Conservation (phyloP, 2,329 filamentous ascomycete species). For the Cercospora zeae-maydis region DNA sequence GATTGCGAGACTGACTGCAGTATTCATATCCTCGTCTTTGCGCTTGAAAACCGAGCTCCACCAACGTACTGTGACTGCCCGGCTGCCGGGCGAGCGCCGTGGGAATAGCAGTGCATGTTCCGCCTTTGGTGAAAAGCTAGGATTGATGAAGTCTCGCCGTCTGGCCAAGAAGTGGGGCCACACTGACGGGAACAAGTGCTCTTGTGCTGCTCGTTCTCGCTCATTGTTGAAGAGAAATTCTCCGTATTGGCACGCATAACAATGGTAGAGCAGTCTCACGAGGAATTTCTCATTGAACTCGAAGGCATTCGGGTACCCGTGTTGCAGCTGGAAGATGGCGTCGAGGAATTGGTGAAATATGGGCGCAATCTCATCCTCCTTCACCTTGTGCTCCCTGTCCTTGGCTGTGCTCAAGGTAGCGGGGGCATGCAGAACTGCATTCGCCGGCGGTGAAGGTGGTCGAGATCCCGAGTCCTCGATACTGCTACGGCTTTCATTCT, state of each 20-base stretch:
- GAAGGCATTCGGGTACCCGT: slow-evolving; percentile 83
- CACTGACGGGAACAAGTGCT: slow-evolving; percentile 77
- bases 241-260: slow-evolving; percentile 94
- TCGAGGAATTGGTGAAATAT: slow-evolving; percentile 98
- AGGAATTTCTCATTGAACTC: slow-evolving; percentile 96
- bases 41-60: slow-evolving; percentile 87
- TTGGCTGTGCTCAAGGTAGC: slow-evolving; percentile 44
- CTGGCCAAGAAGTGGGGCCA: slow-evolving; percentile 94
- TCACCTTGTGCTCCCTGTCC: slow-evolving; percentile 64
- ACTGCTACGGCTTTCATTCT: slow-evolving; percentile 61
- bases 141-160: slow-evolving; percentile 75
- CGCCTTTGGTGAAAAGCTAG: slow-evolving; percentile 68
- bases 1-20: slow-evolving; percentile 37
- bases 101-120: slow-evolving; percentile 87
- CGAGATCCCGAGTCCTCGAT: slow-evolving; percentile 50
- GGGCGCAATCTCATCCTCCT: slow-evolving; percentile 86
- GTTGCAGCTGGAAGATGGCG: slow-evolving; percentile 82
- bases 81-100: slow-evolving; percentile 33
- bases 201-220: slow-evolving; percentile 65
- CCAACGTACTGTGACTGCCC: slow-evolving; percentile 71
- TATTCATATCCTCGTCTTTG: slow-evolving; percentile 90
- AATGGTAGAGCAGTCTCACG: slow-evolving; percentile 81
- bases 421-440: slow-evolving; percentile 48
- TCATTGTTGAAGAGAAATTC: slow-evolving; percentile 96
- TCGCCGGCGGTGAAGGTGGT: slow-evolving; percentile 36